phyloP scores from a whole-genome alignment of 78 protist species.

The Bodo saltans region DNA sequence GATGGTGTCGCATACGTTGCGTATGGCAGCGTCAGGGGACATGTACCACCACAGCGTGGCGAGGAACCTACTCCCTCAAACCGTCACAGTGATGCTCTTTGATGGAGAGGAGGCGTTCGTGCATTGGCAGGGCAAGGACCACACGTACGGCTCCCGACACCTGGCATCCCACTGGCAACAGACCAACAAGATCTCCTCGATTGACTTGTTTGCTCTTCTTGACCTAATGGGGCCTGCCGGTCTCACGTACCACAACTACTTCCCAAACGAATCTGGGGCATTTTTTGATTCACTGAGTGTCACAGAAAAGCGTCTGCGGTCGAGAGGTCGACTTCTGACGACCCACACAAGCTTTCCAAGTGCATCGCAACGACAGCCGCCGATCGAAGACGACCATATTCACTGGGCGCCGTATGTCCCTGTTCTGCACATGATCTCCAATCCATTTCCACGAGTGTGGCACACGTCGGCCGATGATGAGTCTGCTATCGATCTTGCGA shows the following conservation, averaged over 20 bases:
- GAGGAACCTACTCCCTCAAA: not conserved
- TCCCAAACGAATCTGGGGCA: not conserved
- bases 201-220: not conserved
- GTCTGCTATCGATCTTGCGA: conserved; percentile 6
- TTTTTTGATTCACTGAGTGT: not conserved
- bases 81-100: conserved; percentile 39
- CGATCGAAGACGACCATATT: conserved; percentile 45
- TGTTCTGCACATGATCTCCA: conserved; percentile 42
- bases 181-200: not conserved
- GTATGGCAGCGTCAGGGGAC: not conserved
- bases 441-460: conserved; percentile 47
- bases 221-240: not conserved
- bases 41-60: not conserved
- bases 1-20: not conserved
- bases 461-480: conserved; percentile 40
- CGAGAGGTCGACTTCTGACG: not conserved
- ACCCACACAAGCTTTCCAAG: not conserved
- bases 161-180: conserved; percentile 20
- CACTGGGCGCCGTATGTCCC: conserved; percentile 43
- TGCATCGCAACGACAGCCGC: not conserved
- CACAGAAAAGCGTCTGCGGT: not conserved
- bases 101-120: conserved; percentile 70
- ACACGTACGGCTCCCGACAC: conserved; percentile 55
- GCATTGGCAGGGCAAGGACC: conserved; percentile 46
- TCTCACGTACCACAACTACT: not conserved